Evolutionary conservation across 2,329 filamentous ascomycete species (phyloP).

Genomic region (Graphilbum ipis-grandicollis): DNA sequence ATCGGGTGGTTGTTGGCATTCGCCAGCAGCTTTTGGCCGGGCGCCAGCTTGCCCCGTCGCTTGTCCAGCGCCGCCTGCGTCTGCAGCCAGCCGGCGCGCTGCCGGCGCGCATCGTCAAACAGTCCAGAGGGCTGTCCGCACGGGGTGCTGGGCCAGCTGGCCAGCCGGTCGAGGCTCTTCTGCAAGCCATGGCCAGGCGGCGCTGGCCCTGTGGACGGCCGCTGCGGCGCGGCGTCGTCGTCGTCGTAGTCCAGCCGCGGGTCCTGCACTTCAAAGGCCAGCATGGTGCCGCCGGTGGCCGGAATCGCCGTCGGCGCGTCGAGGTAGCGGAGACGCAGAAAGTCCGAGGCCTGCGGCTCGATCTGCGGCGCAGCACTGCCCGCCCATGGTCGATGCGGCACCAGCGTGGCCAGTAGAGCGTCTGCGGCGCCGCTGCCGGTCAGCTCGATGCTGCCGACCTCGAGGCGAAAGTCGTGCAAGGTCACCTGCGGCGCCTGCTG

Average conservation of each 20-base stretch:
- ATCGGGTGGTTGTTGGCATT: slow-evolving; percentile 53
- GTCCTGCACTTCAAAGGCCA: slow-evolving; percentile 61
- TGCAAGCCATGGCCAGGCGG: slow-evolving; percentile 16
- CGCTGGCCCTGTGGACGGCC: not conserved
- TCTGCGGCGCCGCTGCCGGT: slow-evolving; percentile 61
- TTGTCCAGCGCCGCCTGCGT: slow-evolving; percentile 71
- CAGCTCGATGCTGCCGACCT: slow-evolving; percentile 42
- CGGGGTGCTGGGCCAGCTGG: slow-evolving; percentile 54
- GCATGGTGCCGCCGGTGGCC: slow-evolving; percentile 50
- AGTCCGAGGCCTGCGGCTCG: slow-evolving; percentile 23
- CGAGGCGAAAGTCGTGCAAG: slow-evolving; percentile 52
- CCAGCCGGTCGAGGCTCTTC: slow-evolving; percentile 30
- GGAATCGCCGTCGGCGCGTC: slow-evolving; percentile 53
- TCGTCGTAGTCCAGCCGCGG: slow-evolving; percentile 68
- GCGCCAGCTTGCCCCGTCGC: slow-evolving; percentile 40
- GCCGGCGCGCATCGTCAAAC: slow-evolving; percentile 51
- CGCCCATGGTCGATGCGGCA: slow-evolving; percentile 17
- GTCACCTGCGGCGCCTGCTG: slow-evolving; percentile 45
- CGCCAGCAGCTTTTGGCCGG: slow-evolving; percentile 41
- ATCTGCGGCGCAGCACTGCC: slow-evolving; percentile 18
- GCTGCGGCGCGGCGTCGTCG: slow-evolving; percentile 18
- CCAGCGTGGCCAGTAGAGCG: slow-evolving; percentile 51
- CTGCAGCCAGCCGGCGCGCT: slow-evolving; percentile 46
- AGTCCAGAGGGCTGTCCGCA: slow-evolving; percentile 31
- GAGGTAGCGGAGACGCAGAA: slow-evolving; percentile 34